Evolutionary conservation across 306 rosid species (phyloP).

Genomic region (Herpetospermum pedunculosum): DNA sequence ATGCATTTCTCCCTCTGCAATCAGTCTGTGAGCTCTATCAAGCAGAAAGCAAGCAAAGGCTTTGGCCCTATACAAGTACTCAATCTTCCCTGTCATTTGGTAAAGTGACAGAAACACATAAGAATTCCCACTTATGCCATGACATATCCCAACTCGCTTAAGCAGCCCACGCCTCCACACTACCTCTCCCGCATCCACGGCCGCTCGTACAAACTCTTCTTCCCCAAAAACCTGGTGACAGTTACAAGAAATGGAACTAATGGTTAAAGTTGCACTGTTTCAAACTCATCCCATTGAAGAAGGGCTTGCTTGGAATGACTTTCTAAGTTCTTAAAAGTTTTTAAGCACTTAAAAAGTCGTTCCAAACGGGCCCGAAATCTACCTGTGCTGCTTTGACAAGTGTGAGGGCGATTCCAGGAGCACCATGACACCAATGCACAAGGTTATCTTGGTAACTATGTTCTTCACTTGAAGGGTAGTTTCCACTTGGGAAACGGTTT

Average conservation of each 20-base stretch:
- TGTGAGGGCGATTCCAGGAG: constrained; percentile 65
- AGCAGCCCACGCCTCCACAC: constrained; percentile 72
- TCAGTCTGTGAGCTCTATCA: constrained; percentile 39
- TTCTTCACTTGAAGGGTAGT: constrained; percentile 53
- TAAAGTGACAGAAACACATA: constrained; percentile 71
- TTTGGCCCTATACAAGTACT: constrained; percentile 61
- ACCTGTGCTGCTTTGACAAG: constrained; percentile 81
- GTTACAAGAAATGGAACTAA: not conserved
- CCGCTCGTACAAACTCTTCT: constrained; percentile 50
- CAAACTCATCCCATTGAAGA: not conserved
- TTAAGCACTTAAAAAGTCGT: no score
- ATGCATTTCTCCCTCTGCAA: constrained; percentile 52
- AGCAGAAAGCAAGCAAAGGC: constrained; percentile 68
- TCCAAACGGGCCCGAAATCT: no score
- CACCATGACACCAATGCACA: constrained; percentile 89
- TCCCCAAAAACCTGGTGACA: constrained; percentile 46
- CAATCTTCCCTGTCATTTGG: constrained; percentile 47
- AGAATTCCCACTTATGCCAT: constrained; percentile 74
- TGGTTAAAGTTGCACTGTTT: not conserved
- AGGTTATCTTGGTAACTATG: constrained; percentile 40
- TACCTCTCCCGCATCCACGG: constrained; percentile 58
- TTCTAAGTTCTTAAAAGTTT: no score
- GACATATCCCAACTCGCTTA: constrained; percentile 72
- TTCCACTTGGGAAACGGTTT: constrained; percentile 44
- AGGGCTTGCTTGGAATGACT: no score